Conservation (phyloP, 2,329 filamentous ascomycete genomes). For the Mariannaea elegans region DNA sequence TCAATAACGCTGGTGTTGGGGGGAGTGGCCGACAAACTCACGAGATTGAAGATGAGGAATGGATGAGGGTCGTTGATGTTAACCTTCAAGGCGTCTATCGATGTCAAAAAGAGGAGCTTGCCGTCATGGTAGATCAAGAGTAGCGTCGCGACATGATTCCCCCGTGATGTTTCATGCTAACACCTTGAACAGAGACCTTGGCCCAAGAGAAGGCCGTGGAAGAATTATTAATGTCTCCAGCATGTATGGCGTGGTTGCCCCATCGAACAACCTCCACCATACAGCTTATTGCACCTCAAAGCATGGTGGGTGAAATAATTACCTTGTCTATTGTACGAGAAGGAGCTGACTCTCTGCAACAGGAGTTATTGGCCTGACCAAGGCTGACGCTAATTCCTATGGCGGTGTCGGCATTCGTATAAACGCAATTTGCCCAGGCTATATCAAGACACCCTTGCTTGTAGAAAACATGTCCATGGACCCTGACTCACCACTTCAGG, state of each 20-base stretch:
- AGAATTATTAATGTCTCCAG: slow-evolving; percentile 64
- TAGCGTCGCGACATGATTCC: slow-evolving; percentile 16
- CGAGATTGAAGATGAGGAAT: slow-evolving; percentile 56
- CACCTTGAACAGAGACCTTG: slow-evolving; percentile 42
- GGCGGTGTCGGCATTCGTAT: slow-evolving; percentile 61
- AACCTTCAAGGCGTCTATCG: slow-evolving; percentile 67
- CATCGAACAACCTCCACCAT: slow-evolving; percentile 46
- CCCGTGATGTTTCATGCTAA: slow-evolving; percentile 1
- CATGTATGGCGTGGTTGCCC: slow-evolving; percentile 58
- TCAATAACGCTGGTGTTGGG: slow-evolving; percentile 64
- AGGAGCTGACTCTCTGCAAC: background rate
- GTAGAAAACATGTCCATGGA: slow-evolving; percentile 35
- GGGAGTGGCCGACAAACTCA: slow-evolving; percentile 54
- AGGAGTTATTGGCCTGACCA: slow-evolving; percentile 61
- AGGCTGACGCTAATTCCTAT: slow-evolving; percentile 62
- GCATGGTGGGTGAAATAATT: slow-evolving; percentile 49
- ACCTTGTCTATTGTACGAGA: too few species aligned
- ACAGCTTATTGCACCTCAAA: slow-evolving; percentile 62
- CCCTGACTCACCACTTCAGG: slow-evolving; percentile 43
- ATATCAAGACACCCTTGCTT: slow-evolving; percentile 54
- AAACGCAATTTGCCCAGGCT: slow-evolving; percentile 68
- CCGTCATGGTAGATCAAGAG: slow-evolving; percentile 61
- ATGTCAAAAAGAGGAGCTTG: slow-evolving; percentile 63
- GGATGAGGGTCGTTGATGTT: slow-evolving; percentile 59
- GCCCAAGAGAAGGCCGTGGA: slow-evolving; percentile 53